Base-by-base conservation (phyloP, 345 rosid species). In the Carallia brachiata region DNA sequence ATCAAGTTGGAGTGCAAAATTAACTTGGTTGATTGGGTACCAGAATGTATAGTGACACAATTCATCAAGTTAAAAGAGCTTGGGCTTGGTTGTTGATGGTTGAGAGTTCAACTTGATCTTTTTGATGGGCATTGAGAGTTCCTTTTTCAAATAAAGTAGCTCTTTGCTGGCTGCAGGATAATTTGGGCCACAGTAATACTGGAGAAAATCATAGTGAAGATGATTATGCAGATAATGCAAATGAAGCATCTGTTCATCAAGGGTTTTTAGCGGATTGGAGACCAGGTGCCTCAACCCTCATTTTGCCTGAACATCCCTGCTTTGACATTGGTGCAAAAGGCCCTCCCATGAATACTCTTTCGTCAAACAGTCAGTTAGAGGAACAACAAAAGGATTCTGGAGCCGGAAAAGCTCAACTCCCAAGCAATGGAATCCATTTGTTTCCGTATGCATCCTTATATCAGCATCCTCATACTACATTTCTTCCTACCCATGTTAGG, bases 181-280 rank as follows among this genome's bases (percentile, higher is more conserved):
- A 64, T 78, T 84, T 73, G 79, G 83, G 80, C 66, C 83, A 79
- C 66, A 63, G 70, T 72, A 74, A 74, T 61, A 82, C 75, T 48
- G 83, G 77, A 67, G 88, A 78, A 62, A 86, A 80, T 70, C 81
- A 65, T 65, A 81, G 85, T 66, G 89, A 85, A 69, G 94, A 84
- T 70, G 92, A 83, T 70, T 72, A 76, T 73, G 65, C 71, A 18
- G 93, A 86, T 67, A 78, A 77, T 79, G 80, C 79, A 44, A 89
- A 79, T 56, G 93, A 85, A 75, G 77, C 96, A 39, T 87, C 85
- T 73, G 89, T 95, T 65, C 97, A 92, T 73, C 92, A 91, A 75
- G 97, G 80, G 71, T 94, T 94, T 81, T 82, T 92, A 72, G 88
- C 97, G 17, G 95, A 85, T 63, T 91, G 91, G 97, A 83, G 88